Conservation (phyloP, 768 basidiomycete genomes). For the Lentinula sp. region DNA sequence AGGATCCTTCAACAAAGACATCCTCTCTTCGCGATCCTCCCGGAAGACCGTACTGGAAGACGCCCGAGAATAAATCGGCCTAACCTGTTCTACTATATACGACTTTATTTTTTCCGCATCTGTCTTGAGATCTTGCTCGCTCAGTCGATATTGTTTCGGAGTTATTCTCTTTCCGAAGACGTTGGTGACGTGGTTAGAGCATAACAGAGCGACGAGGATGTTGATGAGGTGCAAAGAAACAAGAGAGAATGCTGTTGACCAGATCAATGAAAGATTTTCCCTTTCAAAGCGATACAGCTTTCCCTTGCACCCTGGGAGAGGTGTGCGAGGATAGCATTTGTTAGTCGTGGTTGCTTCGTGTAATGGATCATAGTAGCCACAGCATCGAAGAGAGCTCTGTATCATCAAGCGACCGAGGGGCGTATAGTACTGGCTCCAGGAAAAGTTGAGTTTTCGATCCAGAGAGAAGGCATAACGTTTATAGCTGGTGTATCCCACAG, state of each 20-base stretch:
- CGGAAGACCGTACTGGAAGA: conserved; percentile 16
- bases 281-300: conserved; percentile 50
- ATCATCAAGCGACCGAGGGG: conserved; percentile 46
- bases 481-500: conserved; percentile 61
- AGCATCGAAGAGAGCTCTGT: conserved; percentile 59
- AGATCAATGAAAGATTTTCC: conserved; percentile 37
- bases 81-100: conserved; percentile 4
- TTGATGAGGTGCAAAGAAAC: conserved; percentile 56
- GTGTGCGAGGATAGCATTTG: conserved; percentile 54
- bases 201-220: conserved; percentile 54
- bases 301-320: conserved; percentile 64
- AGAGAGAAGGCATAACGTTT: conserved; percentile 57
- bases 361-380: conserved; percentile 56
- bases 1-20: conserved; percentile 3
- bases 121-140: conserved; percentile 35
- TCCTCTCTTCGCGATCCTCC: conserved; percentile 16
- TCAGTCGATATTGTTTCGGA: conserved; percentile 54
- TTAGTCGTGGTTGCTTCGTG: conserved; percentile 55
- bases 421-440: conserved; percentile 63
- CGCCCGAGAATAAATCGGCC: conserved; percentile 16
- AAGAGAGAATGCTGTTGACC: conserved; percentile 47
- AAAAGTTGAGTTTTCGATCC: conserved; percentile 59
- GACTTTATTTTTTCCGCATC: conserved; percentile 27
- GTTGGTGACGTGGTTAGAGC: conserved; percentile 59
- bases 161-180: conserved; percentile 62